Percentiles rank a stretch among this genome's conserved stretches.
Evolutionary conservation across 192 early-diverging fungal genomes (phyloP).

Genomic region (Backusella tuberculispora): DNA sequence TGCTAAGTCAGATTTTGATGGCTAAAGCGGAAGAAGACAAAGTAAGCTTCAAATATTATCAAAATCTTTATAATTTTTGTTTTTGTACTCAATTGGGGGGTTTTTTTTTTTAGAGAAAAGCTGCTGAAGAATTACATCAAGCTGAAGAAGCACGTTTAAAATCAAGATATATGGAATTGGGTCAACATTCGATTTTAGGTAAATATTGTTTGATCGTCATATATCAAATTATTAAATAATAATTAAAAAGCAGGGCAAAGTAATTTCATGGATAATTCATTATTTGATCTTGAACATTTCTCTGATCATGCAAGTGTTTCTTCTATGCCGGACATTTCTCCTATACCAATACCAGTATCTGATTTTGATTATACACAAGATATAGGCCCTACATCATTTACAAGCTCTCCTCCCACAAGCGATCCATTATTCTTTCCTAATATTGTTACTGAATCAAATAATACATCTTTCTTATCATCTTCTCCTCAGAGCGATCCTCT

Average conservation of each 20-base stretch:
- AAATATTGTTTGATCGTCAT: not conserved
- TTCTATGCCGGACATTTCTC: not conserved
- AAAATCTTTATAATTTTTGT: not conserved
- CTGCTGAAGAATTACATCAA: slow-evolving; percentile 17
- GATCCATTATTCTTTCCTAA: not conserved
- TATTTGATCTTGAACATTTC: slow-evolving; percentile 14
- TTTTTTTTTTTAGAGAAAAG: slow-evolving; percentile 12
- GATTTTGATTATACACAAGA: slow-evolving; percentile 5
- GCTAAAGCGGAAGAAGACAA: slow-evolving; percentile 25
- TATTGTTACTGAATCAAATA: not conserved
- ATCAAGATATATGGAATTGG: slow-evolving; percentile 14
- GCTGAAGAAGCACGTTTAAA: slow-evolving; percentile 21
- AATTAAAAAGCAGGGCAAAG: slow-evolving; percentile 3
- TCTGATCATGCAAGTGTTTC: not conserved
- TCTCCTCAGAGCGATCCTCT: not conserved
- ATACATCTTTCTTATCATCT: not conserved
- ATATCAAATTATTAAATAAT: not conserved
- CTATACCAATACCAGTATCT: slow-evolving; percentile 1
- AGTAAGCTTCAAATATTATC: not conserved
- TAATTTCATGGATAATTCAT: slow-evolving; percentile 6
- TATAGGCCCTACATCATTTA: not conserved
- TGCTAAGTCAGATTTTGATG: slow-evolving; percentile 19
- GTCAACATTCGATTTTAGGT: not conserved
- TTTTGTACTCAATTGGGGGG: not conserved
- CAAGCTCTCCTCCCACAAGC: slow-evolving; percentile 1